phyloP scores from a whole-genome alignment of 805 yeast species.

The Debaryomyces hansenii region DNA sequence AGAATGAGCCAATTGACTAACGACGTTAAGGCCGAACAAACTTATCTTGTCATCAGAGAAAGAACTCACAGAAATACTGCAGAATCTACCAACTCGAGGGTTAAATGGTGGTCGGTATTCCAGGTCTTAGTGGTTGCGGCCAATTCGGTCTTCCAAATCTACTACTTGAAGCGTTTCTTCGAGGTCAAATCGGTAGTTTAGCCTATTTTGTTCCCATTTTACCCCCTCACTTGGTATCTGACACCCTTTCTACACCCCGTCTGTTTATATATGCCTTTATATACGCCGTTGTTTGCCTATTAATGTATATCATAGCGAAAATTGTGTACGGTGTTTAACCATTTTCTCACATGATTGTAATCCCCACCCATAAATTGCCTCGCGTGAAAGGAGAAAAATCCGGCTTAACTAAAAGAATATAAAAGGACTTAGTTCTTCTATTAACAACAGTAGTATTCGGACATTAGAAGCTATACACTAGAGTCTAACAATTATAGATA shows the following conservation, averaged over 20 bases:
- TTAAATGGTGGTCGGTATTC: conserved; percentile 96
- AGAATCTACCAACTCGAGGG: conserved; percentile 94
- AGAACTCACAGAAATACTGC: conserved; percentile 98
- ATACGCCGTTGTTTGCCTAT: too few relatives aligned
- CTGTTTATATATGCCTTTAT: neutral
- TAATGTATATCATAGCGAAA: too few relatives aligned
- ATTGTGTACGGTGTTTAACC: too few relatives aligned
- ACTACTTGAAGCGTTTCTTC: conserved; percentile 90
- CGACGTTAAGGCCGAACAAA: conserved; percentile 89
- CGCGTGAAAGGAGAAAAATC: conserved; percentile 3
- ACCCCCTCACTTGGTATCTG: neutral
- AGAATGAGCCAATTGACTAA: conserved; percentile 71
- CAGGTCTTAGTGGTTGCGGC: conserved; percentile 83
- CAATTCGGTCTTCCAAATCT: conserved; percentile 90
- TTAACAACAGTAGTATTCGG: too few relatives aligned
- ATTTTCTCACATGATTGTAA: neutral
- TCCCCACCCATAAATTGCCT: neutral
- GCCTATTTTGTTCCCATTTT: conserved; percentile 4
- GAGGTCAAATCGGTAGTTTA: conserved; percentile 90
- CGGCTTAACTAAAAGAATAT: too few relatives aligned
- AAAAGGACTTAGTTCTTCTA: too few relatives aligned
- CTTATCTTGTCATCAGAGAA: conserved; percentile 92
- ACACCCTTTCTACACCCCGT: neutral
- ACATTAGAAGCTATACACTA: too few relatives aligned
- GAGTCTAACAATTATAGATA: too few relatives aligned